Base-by-base conservation (phyloP, 169 alveolate species). In the Plasmodium ovale region DNA sequence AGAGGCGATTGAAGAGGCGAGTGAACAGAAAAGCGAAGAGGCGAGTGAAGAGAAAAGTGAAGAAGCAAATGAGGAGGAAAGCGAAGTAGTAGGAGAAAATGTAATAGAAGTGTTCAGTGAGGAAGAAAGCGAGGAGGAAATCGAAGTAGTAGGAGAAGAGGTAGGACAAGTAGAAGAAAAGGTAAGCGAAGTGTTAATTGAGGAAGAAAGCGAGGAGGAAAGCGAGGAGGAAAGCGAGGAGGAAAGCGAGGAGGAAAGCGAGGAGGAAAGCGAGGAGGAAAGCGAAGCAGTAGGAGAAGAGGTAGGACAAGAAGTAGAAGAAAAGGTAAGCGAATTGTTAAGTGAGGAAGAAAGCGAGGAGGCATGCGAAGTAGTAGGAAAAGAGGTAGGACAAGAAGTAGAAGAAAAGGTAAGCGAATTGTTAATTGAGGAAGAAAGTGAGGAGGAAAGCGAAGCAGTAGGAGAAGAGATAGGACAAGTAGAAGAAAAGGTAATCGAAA, bases 231-330 rank as follows among this genome's bases (percentile, higher is more conserved):
- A n/a, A n/a, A n/a, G n/a, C n/a, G n/a, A n/a, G n/a, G n/a, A n/a
- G n/a, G n/a, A n/a, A n/a, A n/a, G n/a, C n/a, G n/a, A n/a, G n/a
- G n/a, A n/a, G n/a, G n/a, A n/a, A n/a, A n/a, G n/a, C n/a, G n/a
- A n/a, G n/a, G n/a, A n/a, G n/a, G n/a, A n/a, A n/a, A n/a, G n/a
- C n/a, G n/a, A n/a, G n/a, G n/a, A n/a, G n/a, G n/a, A n/a, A n/a
- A n/a, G n/a, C n/a, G n/a, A n/a, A n/a, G n/a, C n/a, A n/a, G n/a
- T n/a, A n/a, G n/a, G n/a, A n/a, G n/a, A n/a, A n/a, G n/a, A n/a
- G n/a, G n/a, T n/a, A 69, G 47, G 27, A 37, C 49, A 69, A 6
- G 84, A 69, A 25, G 21, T n/a, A 16, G 82, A 69, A 6, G 44
- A 31, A 42, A 12, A 49, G 27, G 44, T 42, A 31, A 49, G 33